These are phyloP conservation scores for Aphelidium insulamus DNA, from an alignment of 371 early-diverging fungal species.

Conservation along the genomic window DNA sequence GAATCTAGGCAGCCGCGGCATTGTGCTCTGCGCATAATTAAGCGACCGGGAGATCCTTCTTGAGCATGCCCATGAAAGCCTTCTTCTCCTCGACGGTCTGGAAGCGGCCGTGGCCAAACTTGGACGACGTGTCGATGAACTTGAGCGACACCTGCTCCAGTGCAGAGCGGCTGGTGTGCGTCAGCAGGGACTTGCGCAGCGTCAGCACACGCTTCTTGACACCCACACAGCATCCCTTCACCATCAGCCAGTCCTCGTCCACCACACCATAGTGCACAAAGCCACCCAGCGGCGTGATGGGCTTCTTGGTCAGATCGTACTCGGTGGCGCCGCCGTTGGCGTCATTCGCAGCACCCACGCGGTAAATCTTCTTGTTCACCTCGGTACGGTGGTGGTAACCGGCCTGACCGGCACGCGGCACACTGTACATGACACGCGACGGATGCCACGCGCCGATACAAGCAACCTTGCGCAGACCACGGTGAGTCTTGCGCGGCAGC, in stretches of 20 bases:
- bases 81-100: slow-evolving; percentile 97
- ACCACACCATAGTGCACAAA: slow-evolving; percentile 98
- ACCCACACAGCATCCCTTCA: slow-evolving; percentile 98
- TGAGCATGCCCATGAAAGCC: slow-evolving; percentile 84
- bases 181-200: slow-evolving; percentile 91
- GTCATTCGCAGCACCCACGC: slow-evolving; percentile 83
- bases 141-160: slow-evolving; percentile 88
- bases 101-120: slow-evolving; percentile 99
- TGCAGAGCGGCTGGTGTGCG: slow-evolving; percentile 82
- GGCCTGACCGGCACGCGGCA: slow-evolving; percentile 98
- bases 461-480: slow-evolving; percentile 99
- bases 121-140: slow-evolving; percentile 99
- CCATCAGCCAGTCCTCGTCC: slow-evolving; percentile 95
- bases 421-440: slow-evolving; percentile 96
- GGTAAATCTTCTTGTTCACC: slow-evolving; percentile 99
- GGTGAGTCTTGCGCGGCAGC: slow-evolving; percentile 99
- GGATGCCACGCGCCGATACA: slow-evolving; percentile 99
- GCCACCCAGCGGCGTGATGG: slow-evolving; percentile 97
- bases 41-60: slow-evolving; percentile 32
- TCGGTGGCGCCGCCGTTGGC: slow-evolving; percentile 76
- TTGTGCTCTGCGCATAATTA: too few species aligned
- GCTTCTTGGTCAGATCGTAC: slow-evolving; percentile 93
- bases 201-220: slow-evolving; percentile 96
- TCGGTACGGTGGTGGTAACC: slow-evolving; percentile 99
- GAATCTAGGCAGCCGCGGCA: too few species aligned